Conservation (phyloP, 1,284 basidiomycete genomes). For the Microbotryum silenes-acaulis region DNA sequence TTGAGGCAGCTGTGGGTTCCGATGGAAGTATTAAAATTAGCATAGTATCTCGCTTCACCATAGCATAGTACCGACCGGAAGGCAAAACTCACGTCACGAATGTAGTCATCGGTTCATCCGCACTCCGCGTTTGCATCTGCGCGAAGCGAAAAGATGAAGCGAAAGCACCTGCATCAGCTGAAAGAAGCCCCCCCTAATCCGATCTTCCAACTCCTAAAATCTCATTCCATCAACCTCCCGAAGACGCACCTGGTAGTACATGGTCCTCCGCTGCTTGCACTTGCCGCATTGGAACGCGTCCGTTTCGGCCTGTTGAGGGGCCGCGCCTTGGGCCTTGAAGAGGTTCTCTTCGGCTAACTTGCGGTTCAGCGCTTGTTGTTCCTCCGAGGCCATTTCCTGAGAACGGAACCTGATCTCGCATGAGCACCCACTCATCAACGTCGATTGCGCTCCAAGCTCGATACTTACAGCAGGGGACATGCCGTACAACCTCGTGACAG, state of each 20-base stretch:
- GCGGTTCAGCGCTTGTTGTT: conserved; percentile 70
- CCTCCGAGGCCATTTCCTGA: conserved; percentile 93
- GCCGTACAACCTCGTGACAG: conserved; percentile 53
- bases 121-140: conserved; percentile 76
- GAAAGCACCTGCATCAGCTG: too few relatives aligned
- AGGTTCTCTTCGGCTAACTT: conserved; percentile 82
- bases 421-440: neutral
- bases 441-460: neutral
- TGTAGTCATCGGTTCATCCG: conserved; percentile 85
- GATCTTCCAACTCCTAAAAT: neutral
- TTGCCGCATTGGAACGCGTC: conserved; percentile 94
- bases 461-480: conserved; percentile 26
- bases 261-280: conserved; percentile 75
- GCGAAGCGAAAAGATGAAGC: neutral
- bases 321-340: conserved; percentile 84
- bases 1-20: conserved; percentile 57
- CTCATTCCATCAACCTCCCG: neutral
- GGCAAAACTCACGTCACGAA: conserved; percentile 53
- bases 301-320: conserved; percentile 76
- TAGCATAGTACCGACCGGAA: neutral
- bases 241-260: conserved; percentile 62
- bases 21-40: conserved; percentile 36
- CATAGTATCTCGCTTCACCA: too few relatives aligned
- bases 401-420: neutral
- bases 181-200: neutral